Percentiles rank a stretch among this genome's conserved stretches.
Evolutionary conservation across 768 basidiomycete species (phyloP).

Genomic region (Suillus subalutaceus): DNA sequence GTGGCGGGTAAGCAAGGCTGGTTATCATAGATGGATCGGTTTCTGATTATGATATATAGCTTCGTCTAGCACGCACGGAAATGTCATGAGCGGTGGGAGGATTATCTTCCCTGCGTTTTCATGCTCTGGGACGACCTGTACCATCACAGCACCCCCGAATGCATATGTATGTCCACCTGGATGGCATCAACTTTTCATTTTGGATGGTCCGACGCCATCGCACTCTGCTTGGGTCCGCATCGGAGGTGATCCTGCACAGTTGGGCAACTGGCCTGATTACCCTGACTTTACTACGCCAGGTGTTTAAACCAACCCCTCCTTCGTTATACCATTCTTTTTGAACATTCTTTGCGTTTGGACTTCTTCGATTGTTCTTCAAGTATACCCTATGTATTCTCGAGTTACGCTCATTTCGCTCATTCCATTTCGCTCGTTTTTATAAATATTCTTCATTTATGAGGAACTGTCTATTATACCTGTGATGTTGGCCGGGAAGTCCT

Average conservation of each 20-base stretch:
- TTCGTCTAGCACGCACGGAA: slow-evolving; percentile 77
- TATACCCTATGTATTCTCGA: background rate
- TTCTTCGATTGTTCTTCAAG: background rate
- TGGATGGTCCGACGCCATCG: slow-evolving; percentile 81
- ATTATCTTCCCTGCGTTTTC: slow-evolving; percentile 75
- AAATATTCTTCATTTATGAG: background rate
- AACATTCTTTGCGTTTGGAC: background rate
- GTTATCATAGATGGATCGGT: background rate
- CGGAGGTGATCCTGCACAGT: slow-evolving; percentile 68
- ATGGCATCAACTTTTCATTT: slow-evolving; percentile 76
- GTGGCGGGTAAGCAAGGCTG: slow-evolving; percentile 53
- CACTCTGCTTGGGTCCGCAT: slow-evolving; percentile 76
- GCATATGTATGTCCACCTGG: slow-evolving; percentile 68
- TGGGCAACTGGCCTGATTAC: slow-evolving; percentile 76
- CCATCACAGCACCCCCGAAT: slow-evolving; percentile 78
- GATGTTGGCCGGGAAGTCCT: background rate
- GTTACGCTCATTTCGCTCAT: background rate
- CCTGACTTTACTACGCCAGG: slow-evolving; percentile 73
- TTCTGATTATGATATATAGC: slow-evolving; percentile 41
- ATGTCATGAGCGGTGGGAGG: slow-evolving; percentile 68
- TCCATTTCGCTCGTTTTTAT: background rate
- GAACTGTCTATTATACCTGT: background rate
- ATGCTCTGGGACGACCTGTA: slow-evolving; percentile 70
- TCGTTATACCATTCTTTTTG: background rate
- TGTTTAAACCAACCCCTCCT: slow-evolving; percentile 35